Evolutionary conservation across 441 rosid genomes (phyloP), one percentile per base, ranked within the genome.

Genomic region (Erysimum cheiri): DNA sequence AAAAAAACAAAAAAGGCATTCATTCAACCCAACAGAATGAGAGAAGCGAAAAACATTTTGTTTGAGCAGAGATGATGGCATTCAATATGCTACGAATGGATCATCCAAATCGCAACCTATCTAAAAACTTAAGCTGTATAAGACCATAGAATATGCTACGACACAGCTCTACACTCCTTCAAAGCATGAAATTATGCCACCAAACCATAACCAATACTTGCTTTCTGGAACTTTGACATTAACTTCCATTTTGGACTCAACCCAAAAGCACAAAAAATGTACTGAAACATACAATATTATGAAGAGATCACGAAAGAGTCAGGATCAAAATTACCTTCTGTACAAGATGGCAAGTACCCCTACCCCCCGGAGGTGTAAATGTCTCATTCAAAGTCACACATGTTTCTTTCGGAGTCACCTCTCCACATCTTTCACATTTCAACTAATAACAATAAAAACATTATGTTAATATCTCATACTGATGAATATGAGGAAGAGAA

Each of bases 341-440:
- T 66, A 87, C 78, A 28, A 93, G 97, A 80, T 93, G 80, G 47
- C 88, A 65, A 19, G 85, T 82, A 74, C 88, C 91, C 78, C 81
- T 88, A 50, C 85, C 75, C 13, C 41, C 65, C 1, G 84, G 81
- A 70, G 82, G 75, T 56, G 87, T 80, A 77, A 89, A 74, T 28
- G 85, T 80, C 60, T 91, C 95, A 54, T 69, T 76, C 86, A 93
- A 80, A 77, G 70, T 74, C 70, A 93, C 85, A 64, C 88, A 89
- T 15, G 97, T 89, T 77, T 93, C 98, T 74, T 82, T 91, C 77
- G 83, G 85, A 75, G 85, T 91, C 69, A 84, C 50, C 85, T 93
- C 98, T 61, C 97, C 95, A 29, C 96, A 93, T 29, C 80, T 78
- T 61, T 85, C 95, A 19, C 98, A 93, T 80, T 82, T 91, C 74